phyloP scores from a whole-genome alignment of 148 eudicot genomes.

The Rheum nobile region DNA sequence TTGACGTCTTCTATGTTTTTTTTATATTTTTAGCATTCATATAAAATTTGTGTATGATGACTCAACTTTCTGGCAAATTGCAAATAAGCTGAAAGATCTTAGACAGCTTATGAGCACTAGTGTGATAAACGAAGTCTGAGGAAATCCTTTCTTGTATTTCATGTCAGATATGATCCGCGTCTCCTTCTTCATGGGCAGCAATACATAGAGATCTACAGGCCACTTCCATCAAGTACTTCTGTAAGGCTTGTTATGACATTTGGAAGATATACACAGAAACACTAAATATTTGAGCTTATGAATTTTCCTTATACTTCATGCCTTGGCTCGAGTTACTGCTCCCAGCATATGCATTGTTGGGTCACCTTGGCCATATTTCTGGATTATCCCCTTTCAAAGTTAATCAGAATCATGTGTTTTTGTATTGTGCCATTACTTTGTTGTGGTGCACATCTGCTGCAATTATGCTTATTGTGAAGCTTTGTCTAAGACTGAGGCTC shows the following conservation, averaged over 20 bases:
- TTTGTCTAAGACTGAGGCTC: neutral
- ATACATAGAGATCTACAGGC: constrained; percentile 80
- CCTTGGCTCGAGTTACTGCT: neutral
- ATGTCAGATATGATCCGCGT: constrained; percentile 63
- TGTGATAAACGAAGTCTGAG: neutral
- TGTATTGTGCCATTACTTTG: neutral
- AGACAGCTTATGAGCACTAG: neutral
- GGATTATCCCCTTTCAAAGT: neutral
- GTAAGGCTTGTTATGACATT: constrained; percentile 36
- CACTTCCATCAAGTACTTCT: constrained; percentile 55
- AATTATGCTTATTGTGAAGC: neutral
- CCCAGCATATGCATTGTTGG: constrained; percentile 3
- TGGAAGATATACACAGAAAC: neutral
- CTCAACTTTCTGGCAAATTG: neutral
- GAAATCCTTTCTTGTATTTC: constrained; percentile 7
- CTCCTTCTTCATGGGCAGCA: constrained; percentile 92
- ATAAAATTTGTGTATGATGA: neutral
- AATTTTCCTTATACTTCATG: neutral
- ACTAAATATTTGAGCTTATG: neutral
- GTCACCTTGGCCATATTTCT: neutral
- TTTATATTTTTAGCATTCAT: neutral
- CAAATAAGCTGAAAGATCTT: neutral
- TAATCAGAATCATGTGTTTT: neutral
- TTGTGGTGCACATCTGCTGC: neutral
- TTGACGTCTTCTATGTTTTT: neutral